phyloP scores from a whole-genome alignment of 441 rosid genomes.

The Adansonia grandidieri region DNA sequence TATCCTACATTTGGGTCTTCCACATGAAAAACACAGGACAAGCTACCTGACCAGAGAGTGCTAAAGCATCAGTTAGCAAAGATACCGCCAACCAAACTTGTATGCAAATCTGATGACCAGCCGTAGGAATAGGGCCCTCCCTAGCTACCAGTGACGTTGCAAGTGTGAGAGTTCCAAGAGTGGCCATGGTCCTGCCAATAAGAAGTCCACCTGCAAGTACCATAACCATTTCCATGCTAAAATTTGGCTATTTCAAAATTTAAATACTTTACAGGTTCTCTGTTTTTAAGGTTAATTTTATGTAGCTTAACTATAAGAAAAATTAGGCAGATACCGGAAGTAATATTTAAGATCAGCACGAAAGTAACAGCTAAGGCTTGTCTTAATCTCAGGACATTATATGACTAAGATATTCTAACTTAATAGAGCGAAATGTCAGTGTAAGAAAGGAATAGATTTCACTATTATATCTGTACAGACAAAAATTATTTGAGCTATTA shows the following conservation, averaged over 20 bases:
- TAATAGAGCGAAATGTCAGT: neutral
- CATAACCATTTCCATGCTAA: slow-evolving; percentile 6
- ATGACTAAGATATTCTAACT: neutral
- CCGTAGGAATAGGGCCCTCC: slow-evolving; percentile 87
- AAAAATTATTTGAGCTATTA: neutral
- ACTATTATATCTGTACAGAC: neutral
- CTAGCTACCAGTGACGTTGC: slow-evolving; percentile 92
- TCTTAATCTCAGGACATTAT: slow-evolving; percentile 4
- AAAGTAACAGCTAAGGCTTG: slow-evolving; percentile 9
- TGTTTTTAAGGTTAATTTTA: neutral
- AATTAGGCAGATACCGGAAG: neutral
- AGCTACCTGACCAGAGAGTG: slow-evolving; percentile 90
- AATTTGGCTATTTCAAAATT: slow-evolving; percentile 1
- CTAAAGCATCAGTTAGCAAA: slow-evolving; percentile 91
- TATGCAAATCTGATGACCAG: slow-evolving; percentile 92
- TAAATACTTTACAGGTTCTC: neutral
- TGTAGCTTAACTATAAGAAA: slow-evolving; percentile 17
- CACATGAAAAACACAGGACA: neutral
- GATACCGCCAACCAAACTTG: slow-evolving; percentile 93
- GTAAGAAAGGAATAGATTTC: slow-evolving; percentile 7
- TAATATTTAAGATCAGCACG: neutral
- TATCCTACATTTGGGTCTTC: slow-evolving; percentile 4
- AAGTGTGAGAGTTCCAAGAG: slow-evolving; percentile 76
- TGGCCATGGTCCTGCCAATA: slow-evolving; percentile 83
- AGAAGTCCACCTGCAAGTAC: slow-evolving; percentile 81